A percentile compares a stretch with the other conserved stretches of the same genome.
phyloP scores from a whole-genome alignment of 257 asterid genomes.

The Anisodus acutangulus region DNA sequence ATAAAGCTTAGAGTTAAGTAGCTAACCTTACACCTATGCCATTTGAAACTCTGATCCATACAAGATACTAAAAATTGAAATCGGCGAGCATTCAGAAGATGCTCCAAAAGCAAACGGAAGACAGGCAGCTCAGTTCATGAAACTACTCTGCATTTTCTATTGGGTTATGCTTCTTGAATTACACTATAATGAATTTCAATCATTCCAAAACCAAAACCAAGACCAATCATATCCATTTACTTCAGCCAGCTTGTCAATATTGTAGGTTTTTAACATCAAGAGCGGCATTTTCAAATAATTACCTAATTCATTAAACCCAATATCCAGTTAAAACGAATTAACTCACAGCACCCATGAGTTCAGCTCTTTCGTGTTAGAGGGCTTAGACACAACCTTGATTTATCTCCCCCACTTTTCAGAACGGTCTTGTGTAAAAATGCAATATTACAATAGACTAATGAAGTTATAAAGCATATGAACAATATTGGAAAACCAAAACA shows the following conservation, averaged over 20 bases:
- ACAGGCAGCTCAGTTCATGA: background rate
- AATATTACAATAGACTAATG: background rate
- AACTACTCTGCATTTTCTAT: background rate
- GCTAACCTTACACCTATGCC: background rate
- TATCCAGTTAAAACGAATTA: background rate
- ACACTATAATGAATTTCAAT: background rate
- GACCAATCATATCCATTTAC: background rate
- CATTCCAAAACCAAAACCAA: constrained; percentile 9
- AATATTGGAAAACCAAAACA: background rate
- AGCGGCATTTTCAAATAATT: background rate
- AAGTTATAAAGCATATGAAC: background rate
- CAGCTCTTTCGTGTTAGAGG: background rate
- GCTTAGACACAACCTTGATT: constrained; percentile 9
- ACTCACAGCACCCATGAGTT: background rate
- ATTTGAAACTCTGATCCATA: background rate
- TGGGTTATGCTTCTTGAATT: background rate
- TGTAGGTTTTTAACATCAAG: background rate
- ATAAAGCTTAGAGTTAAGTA: background rate
- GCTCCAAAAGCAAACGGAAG: background rate
- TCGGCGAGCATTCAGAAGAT: background rate
- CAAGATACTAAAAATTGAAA: background rate
- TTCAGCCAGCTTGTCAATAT: constrained; percentile 3
- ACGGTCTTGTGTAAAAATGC: background rate
- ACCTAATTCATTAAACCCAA: background rate
- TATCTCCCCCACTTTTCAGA: background rate